These are phyloP conservation scores for Trametes hirsuta DNA, from an alignment of 1,284 basidiomycete genomes.

Conservation along the genomic window DNA sequence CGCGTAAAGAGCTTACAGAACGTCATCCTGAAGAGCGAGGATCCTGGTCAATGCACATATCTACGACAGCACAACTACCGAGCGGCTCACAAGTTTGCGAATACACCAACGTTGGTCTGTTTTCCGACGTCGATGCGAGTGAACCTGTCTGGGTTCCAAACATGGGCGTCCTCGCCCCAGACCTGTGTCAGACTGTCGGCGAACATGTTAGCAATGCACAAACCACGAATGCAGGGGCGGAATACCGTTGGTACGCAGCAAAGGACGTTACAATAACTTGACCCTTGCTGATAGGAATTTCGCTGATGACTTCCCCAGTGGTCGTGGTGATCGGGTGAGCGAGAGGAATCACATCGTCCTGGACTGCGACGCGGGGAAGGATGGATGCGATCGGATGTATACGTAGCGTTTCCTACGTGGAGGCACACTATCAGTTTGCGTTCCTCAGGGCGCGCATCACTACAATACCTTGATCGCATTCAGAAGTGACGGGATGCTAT, in stretches of 20 bases:
- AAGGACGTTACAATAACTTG: constrained; percentile 38
- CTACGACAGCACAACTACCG: rapidly evolving
- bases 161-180: constrained; percentile 53
- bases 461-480: constrained; percentile 21
- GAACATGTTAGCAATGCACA: neutral
- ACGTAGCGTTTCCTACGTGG: constrained; percentile 41
- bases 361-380: constrained; percentile 34
- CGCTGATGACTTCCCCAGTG: constrained; percentile 35
- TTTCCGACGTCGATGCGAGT: constrained; percentile 7
- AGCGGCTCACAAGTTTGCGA: constrained; percentile 52
- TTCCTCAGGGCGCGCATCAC: too few species aligned
- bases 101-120: constrained; percentile 48
- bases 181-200: constrained; percentile 35
- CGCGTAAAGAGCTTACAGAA: constrained; percentile 6
- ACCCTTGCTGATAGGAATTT: constrained; percentile 42
- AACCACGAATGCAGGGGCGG: neutral
- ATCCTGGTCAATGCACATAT: neutral
- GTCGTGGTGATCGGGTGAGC: constrained; percentile 36
- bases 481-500: constrained; percentile 29
- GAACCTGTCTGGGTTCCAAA: constrained; percentile 60
- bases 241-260: constrained; percentile 38
- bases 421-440: too few species aligned
- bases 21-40: constrained; percentile 3
- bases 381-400: constrained; percentile 39
- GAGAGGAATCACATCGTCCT: constrained; percentile 46